Conservation (phyloP, 495 filamentous ascomycete species). For the Penicillium roqueforti region DNA sequence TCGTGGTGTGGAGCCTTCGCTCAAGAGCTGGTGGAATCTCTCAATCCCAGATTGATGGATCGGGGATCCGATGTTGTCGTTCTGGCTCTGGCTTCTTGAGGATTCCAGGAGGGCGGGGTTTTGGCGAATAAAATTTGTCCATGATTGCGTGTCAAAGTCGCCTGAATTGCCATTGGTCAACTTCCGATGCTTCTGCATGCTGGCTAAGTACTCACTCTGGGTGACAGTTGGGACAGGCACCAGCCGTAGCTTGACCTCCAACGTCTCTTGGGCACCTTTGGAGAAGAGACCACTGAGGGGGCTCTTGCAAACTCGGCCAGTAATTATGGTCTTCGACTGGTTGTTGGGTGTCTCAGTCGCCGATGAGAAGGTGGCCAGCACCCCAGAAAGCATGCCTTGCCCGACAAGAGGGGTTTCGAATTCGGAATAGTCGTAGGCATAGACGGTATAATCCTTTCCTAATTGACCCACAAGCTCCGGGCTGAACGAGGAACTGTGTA, state of each 20-base stretch:
- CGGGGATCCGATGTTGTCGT: conserved; percentile 33
- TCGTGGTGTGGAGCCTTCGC: conserved; percentile 42
- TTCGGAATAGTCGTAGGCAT: conserved; percentile 96
- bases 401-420: conserved; percentile 88
- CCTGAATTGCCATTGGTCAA: conserved; percentile 56
- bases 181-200: conserved; percentile 58
- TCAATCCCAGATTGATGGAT: conserved; percentile 54
- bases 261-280: conserved; percentile 77
- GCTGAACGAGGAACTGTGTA: conserved; percentile 41
- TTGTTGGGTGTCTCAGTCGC: conserved; percentile 52
- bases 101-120: conserved; percentile 49
- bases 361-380: conserved; percentile 59
- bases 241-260: conserved; percentile 90
- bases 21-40: conserved; percentile 47
- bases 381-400: conserved; percentile 92
- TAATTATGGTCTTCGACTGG: conserved; percentile 71
- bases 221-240: conserved; percentile 73
- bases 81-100: conserved; percentile 27
- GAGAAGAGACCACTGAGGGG: conserved; percentile 69
- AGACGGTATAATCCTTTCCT: conserved; percentile 90
- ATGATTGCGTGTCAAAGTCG: conserved; percentile 65
- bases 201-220: conserved; percentile 64
- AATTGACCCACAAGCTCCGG: conserved; percentile 82
- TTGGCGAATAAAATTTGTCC: conserved; percentile 60
- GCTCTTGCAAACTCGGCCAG: conserved; percentile 85